Evolutionary conservation across 768 basidiomycete species (phyloP), one percentile per base, ranked within the genome.

Genomic region (Roridomyces roridus): DNA sequence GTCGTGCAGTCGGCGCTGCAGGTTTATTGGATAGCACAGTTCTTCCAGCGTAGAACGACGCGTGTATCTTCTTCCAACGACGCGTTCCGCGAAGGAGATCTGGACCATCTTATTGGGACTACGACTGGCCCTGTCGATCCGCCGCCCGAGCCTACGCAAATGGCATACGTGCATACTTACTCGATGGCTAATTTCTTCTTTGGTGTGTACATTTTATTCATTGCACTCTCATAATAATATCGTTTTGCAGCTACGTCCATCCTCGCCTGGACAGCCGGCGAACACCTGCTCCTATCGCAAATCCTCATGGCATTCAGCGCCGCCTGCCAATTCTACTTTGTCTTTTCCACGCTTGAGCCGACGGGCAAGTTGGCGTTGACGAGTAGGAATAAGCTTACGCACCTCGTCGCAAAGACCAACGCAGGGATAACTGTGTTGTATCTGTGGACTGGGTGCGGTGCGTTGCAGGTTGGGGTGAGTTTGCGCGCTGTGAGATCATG

Each of bases 351-450:
- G 10, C 67, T 75, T 12, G 61, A 66, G 14, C 53, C 68, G 3
- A 59, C 64, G 12, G 36, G 61, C 2, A 65, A 70, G 24, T 61
- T 65, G 24, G 20, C 48, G 9, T 62, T 65, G 59, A 67, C 72
- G 2, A 66, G 59, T 6, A 46, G 69, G 26, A 71, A 75, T 47
- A 51, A 58, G 11, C 41, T 74, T 23, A 77, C 77, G 14, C 77
- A 78, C 56, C 56, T 77, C n/a, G 74, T 78, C 44, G 74, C 74
- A 40, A 81, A 80, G 57, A 74, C 76, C 4, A 72, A 71, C 41
- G 66, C 73, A 1, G 80, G 77, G 0, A 67, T 80, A 25, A 72
- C 71, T 10, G 61, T 78, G 4, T 59, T 74, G 42, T 68, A 66
- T 36, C 47, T 71, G 51, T 73, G 72, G 70, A 71, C 62, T 43